These are phyloP conservation scores for Protea cynaroides DNA, from an alignment of 164 flowering plant genomes.

Conservation along the genomic window DNA sequence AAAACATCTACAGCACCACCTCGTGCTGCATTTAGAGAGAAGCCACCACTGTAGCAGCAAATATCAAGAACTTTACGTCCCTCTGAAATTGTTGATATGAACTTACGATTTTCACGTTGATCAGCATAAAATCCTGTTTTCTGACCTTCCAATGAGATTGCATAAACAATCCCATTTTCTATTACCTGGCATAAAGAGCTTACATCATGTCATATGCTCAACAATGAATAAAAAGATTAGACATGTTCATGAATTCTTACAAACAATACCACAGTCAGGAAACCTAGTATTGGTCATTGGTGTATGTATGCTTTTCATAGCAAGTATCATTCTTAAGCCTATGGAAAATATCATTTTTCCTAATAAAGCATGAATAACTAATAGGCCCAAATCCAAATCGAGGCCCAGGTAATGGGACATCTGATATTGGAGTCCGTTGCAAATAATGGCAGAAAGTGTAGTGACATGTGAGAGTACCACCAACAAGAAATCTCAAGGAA, in stretches of 20 bases:
- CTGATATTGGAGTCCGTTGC: too few relatives aligned
- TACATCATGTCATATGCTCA: too few relatives aligned
- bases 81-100: constrained; percentile 59
- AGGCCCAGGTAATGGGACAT: too few relatives aligned
- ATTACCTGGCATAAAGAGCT: constrained; percentile 38
- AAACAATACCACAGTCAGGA: neutral
- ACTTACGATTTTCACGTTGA: constrained; percentile 88
- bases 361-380: neutral
- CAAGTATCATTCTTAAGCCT: neutral
- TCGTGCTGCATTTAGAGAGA: constrained; percentile 73
- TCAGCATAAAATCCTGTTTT: constrained; percentile 99
- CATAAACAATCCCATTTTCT: constrained; percentile 78
- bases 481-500: too few relatives aligned
- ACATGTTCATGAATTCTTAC: neutral
- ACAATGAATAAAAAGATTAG: neutral
- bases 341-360: neutral
- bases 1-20: constrained; percentile 78
- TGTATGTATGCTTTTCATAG: neutral
- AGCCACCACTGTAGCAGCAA: constrained; percentile 98
- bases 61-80: constrained; percentile 78
- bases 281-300: neutral
- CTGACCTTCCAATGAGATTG: constrained; percentile 78
- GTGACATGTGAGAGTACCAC: too few relatives aligned
- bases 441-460: too few relatives aligned
- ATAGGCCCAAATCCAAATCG: too few relatives aligned